Conservation (phyloP, 2,329 filamentous ascomycete genomes). For the Microsporum canis region DNA sequence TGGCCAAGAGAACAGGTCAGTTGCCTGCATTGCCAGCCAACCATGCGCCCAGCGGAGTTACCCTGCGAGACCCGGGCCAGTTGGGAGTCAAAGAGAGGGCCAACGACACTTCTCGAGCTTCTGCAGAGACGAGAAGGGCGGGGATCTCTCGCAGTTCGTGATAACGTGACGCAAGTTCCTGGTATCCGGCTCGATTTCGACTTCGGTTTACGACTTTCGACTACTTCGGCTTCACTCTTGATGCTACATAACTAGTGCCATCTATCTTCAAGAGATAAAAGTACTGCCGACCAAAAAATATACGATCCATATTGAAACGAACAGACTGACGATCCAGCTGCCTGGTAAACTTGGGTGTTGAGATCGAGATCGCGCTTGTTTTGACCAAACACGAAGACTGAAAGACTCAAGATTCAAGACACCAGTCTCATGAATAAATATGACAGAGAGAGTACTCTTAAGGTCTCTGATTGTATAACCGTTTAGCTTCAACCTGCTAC, state of each 20-base stretch:
- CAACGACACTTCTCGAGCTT: not conserved
- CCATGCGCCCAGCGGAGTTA: not conserved
- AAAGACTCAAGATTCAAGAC: not conserved
- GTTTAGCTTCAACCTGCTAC: not conserved
- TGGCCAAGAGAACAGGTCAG: not conserved
- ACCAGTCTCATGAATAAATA: not conserved
- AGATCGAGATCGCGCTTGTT: not conserved
- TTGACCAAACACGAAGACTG: not conserved
- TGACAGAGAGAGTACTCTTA: not conserved
- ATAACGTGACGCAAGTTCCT: constrained; percentile 4
- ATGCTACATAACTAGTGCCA: not conserved
- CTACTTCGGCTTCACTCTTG: not conserved
- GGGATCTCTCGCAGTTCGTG: constrained; percentile 4
- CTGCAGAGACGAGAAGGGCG: not conserved
- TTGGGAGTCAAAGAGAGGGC: not conserved
- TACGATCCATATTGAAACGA: not conserved
- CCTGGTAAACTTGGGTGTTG: not conserved
- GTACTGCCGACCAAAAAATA: not conserved
- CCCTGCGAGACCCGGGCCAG: not conserved
- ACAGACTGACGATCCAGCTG: not conserved
- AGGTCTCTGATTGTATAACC: not conserved
- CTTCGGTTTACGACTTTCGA: not conserved
- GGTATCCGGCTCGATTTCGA: not conserved
- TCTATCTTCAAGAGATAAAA: not conserved
- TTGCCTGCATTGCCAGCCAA: not conserved